Conservation (phyloP, 129 eudicot species). For the Sambucus nigra region DNA sequence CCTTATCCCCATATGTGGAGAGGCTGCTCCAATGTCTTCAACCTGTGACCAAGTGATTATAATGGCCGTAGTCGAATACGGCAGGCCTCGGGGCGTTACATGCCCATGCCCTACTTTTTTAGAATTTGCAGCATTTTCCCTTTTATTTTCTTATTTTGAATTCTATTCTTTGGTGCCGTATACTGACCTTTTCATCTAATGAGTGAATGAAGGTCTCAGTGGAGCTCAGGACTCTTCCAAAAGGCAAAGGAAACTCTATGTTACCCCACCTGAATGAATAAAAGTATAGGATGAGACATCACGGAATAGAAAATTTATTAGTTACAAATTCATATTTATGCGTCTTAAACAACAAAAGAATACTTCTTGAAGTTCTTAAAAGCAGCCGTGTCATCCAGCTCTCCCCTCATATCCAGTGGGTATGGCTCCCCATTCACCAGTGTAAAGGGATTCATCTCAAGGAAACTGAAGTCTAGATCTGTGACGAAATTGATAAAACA, state of each 20-base stretch:
- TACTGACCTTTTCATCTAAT: conserved; percentile 70
- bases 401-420: conserved; percentile 94
- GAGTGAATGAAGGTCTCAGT: conserved; percentile 74
- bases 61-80: no score
- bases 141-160: neutral
- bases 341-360: conserved; percentile 8
- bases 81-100: no score
- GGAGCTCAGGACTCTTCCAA: conserved; percentile 78
- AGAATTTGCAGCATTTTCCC: neutral
- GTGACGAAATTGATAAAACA: conserved; percentile 3
- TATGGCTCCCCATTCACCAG: conserved; percentile 69
- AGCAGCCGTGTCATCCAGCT: conserved; percentile 90
- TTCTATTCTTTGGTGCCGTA: neutral
- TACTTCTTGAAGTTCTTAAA: conserved; percentile 89
- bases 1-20: no score
- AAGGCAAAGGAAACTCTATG: conserved; percentile 83
- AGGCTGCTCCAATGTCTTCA: no score
- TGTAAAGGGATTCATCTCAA: conserved; percentile 91
- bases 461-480: conserved; percentile 86
- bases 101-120: neutral
- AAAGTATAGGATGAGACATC: neutral
- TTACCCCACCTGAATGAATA: conserved; percentile 61
- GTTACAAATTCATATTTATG: neutral
- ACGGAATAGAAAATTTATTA: neutral
- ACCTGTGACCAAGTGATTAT: no score